Conservation (phyloP, 306 rosid species). For the Nissolia schottii region DNA sequence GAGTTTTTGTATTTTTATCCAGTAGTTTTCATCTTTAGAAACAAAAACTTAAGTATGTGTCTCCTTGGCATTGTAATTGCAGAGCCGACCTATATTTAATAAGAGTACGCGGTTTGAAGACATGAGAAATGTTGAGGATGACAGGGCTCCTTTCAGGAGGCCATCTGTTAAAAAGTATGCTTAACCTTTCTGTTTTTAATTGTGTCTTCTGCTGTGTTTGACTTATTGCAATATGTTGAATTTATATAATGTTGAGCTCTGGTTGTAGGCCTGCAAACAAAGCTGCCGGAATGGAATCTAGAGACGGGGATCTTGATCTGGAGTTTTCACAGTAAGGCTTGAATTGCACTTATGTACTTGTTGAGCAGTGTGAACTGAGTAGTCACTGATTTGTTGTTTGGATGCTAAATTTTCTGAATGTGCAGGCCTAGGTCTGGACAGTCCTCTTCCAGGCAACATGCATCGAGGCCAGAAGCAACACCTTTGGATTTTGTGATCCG, state of each 20-base stretch:
- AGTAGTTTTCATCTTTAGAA: neutral
- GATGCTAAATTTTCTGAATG: conserved; percentile 9
- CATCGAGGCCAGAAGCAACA: conserved; percentile 93
- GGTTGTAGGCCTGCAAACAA: conserved; percentile 64
- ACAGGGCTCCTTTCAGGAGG: conserved; percentile 71
- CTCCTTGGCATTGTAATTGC: conserved; percentile 28
- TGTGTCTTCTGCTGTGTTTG: neutral
- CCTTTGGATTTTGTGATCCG: conserved; percentile 93
- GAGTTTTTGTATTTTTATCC: neutral
- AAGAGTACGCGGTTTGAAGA: conserved; percentile 97
- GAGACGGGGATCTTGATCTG: conserved; percentile 93
- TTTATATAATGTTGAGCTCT: conserved; percentile 22
- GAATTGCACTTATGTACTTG: neutral
- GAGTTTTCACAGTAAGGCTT: conserved; percentile 78
- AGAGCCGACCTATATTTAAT: conserved; percentile 95
- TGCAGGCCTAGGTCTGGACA: conserved; percentile 85
- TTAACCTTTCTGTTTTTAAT: neutral
- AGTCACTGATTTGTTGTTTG: neutral
- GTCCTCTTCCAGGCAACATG: conserved; percentile 74
- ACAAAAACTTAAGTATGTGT: neutral
- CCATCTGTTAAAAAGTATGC: conserved; percentile 70
- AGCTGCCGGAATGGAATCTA: conserved; percentile 78
- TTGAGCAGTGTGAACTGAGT: neutral
- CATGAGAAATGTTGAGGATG: conserved; percentile 77
- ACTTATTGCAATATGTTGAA: neutral